Evolutionary conservation across 2,329 filamentous ascomycete species (phyloP), one percentile per base, ranked within the genome.

Genomic region (Venturia nashicola): DNA sequence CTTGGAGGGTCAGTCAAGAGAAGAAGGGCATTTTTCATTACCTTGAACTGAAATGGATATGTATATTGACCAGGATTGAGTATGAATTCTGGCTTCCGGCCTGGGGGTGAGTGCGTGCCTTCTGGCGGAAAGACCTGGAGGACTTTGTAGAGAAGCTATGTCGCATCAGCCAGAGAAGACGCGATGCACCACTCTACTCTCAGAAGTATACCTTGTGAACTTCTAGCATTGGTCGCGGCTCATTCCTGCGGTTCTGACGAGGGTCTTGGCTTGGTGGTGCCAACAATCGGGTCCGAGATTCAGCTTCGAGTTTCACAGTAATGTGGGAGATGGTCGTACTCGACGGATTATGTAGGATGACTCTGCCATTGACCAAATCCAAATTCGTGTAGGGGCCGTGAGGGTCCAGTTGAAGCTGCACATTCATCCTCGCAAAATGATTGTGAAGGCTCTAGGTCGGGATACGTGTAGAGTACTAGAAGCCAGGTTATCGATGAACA

Each of bases 231-330:
- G 71, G 77, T 70, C 71, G 75, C 72, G 75, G 77, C 72, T 71
- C 78, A 73, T 73, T 77, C 67, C 70, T 69, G 18, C 40, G 71
- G 71, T 36, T 66, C 55, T 27, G 59, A 42, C 54, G 72, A 69
- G 63, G 62, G 67, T 69, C 71, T 68, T 59, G 78, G 72, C 70
- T 77, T 66, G 68, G 71, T 68, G 69, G 83, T 76, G 67, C 83
- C 72, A 75, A 78, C 73, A 91, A 76, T 54, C 87, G 81, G 5
- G 89, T 92, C 67, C 82, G 82, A 59, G 86, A 86, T 76, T 94
- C 89, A 68, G 90, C 90, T 72, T 94, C 90, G 40, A 94, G 83
- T 78, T 94, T 94, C 70, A 93, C 89, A 44, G 90, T 80, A 67
- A 94, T 86, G 46, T 73, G 76, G 64, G 74, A 75, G 40, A 83